These are phyloP conservation scores for Plantago elongata DNA, from an alignment of 257 asterid species.

Conservation along the genomic window DNA sequence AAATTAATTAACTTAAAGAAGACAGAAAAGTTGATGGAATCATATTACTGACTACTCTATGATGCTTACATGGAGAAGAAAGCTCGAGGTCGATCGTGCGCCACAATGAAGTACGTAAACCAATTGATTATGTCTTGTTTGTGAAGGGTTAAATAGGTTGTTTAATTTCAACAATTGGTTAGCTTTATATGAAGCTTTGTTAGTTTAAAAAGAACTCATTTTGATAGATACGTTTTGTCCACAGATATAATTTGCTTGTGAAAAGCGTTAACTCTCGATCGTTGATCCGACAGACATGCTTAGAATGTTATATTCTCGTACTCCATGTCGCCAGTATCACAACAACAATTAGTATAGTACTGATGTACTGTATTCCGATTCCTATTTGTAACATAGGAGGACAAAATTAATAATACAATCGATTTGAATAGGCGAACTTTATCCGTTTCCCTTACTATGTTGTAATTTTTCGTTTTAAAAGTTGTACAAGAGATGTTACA, in stretches of 20 bases:
- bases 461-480: no score
- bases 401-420: no score
- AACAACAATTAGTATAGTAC: background rate
- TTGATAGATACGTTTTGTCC: conserved; percentile 20
- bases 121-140: conserved; percentile 30
- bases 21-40: background rate
- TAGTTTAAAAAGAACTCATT: background rate
- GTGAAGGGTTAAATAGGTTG: conserved; percentile 30
- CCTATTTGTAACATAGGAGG: background rate
- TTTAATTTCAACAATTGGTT: conserved; percentile 1
- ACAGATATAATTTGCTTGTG: conserved; percentile 62
- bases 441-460: no score
- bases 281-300: conserved; percentile 29
- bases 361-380: no score
- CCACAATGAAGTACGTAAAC: background rate
- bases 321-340: conserved; percentile 23
- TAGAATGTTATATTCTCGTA: conserved; percentile 34
- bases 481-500: no score
- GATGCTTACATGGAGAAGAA: no score
- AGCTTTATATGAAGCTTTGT: no score
- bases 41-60: no score
- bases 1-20: no score
- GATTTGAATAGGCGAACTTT: no score
- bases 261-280: conserved; percentile 40
- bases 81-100: background rate